Conservation (phyloP, 2,329 filamentous ascomycete genomes). For the Bipolaris oryzae region DNA sequence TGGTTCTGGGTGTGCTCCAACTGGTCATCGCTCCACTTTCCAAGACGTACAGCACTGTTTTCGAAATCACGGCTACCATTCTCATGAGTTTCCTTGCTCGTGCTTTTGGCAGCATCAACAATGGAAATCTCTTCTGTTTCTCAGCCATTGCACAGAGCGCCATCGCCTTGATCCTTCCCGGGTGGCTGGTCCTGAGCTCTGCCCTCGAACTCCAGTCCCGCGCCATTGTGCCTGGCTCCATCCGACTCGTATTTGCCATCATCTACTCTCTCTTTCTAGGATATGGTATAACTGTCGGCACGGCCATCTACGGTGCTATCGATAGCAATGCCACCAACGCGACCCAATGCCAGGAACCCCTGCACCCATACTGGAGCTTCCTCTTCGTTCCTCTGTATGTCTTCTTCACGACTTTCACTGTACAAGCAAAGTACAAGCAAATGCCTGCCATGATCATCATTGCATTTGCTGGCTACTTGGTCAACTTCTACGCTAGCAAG, state of each 20-base stretch:
- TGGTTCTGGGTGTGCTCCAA: constrained; percentile 74
- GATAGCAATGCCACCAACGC: constrained; percentile 52
- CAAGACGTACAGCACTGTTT: constrained; percentile 65
- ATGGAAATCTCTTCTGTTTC: constrained; percentile 54
- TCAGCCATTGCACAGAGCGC: constrained; percentile 56
- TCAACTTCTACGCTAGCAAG: constrained; percentile 74
- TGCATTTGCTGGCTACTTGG: constrained; percentile 72
- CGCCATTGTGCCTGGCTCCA: constrained; percentile 55
- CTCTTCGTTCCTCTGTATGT: constrained; percentile 77
- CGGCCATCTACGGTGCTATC: constrained; percentile 55
- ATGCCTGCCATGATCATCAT: constrained; percentile 77
- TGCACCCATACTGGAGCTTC: constrained; percentile 64
- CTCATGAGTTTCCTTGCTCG: constrained; percentile 56
- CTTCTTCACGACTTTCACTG: constrained; percentile 72
- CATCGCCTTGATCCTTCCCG: constrained; percentile 58
- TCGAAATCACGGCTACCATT: constrained; percentile 55
- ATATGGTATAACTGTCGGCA: constrained; percentile 57
- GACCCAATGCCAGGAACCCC: constrained; percentile 51
- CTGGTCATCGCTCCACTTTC: constrained; percentile 75
- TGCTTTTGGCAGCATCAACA: constrained; percentile 54
- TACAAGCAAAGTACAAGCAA: constrained; percentile 80
- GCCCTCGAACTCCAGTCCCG: constrained; percentile 55
- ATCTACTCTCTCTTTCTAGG: constrained; percentile 59
- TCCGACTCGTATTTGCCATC: constrained; percentile 58
- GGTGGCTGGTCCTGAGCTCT: constrained; percentile 55